Base-by-base conservation (phyloP, 2,329 filamentous ascomycete species). In the Phaeosphaeria sp. region DNA sequence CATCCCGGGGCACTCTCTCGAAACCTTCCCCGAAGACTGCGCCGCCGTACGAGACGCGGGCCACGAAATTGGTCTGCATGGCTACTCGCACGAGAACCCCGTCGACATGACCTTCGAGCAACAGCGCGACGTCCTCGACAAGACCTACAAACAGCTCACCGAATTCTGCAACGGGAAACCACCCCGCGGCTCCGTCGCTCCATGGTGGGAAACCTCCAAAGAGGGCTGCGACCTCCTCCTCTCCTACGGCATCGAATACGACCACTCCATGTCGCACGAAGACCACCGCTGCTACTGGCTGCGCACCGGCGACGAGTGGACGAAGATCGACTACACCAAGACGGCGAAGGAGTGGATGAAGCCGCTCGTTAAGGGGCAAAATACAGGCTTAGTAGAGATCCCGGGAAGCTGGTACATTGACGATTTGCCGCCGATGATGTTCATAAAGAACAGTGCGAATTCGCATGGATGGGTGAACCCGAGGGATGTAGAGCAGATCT, bases 81-180 rank as follows among this genome's bases (percentile, higher is more conserved):
- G 79, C 4, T 92, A 92, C 76, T 87, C 84, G 0, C 89, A 92
- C 67, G 90, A 92, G 71, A 92, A 92, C 66, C 89, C 90, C 0
- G 82, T 81, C 0, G 85, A 88, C 55, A 91, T 92, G 89, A 89
- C 83, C 0, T 73, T 90, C 1, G 89, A 92, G 70, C 91, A 93
- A 77, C 90, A 93, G 74, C 84, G 84, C 15, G 89, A 91, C 56
- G 88, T 93, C 17, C 82, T 94, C 6, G 87, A 90, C 67, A 91
- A 91, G 76, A 91, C 89, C 18, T 91, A 88, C 71, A 83, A 84
- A 21, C 82, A 92, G 75, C 82, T 92, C 33, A 91, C 87, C 0
- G 86, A 89, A 0, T 90, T 93, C 67, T 85, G 84, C 42, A 17
- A 39, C 17, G 74, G 90, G 6, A 91, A 91, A 76, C 88, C 87